A percentile compares a stretch with the other conserved stretches of the same genome.
Conservation (phyloP, 2,329 filamentous ascomycete genomes). For the Raffaelea albimanens region DNA sequence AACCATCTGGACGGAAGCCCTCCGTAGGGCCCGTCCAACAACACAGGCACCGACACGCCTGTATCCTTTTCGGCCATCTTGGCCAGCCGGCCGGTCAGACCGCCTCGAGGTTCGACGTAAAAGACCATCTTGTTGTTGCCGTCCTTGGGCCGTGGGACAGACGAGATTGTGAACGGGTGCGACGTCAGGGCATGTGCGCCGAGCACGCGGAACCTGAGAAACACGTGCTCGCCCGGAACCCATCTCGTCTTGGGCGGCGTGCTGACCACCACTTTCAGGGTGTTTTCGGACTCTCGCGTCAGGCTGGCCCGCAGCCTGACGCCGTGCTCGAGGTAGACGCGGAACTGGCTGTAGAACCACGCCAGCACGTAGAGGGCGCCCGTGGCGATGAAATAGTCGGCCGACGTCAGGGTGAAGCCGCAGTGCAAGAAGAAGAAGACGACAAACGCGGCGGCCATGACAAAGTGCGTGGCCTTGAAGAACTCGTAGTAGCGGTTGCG, state of each 20-base stretch:
- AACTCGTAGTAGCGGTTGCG: constrained; percentile 46
- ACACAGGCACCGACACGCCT: constrained; percentile 27
- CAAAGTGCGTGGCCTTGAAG: constrained; percentile 48
- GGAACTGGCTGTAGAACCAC: constrained; percentile 33
- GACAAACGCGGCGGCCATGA: constrained; percentile 43
- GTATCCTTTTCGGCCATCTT: constrained; percentile 27
- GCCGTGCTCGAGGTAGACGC: constrained; percentile 41
- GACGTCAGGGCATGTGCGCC: constrained; percentile 9
- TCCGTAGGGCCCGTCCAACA: constrained; percentile 51
- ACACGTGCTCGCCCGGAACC: constrained; percentile 42
- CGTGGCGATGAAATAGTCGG: constrained; percentile 53
- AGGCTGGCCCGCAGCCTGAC: constrained; percentile 33
- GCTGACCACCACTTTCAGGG: constrained; percentile 24
- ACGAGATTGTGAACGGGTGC: constrained; percentile 13
- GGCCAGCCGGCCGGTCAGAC: constrained; percentile 38
- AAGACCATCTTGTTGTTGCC: constrained; percentile 31
- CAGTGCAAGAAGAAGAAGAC: constrained; percentile 54
- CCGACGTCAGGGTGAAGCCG: constrained; percentile 41
- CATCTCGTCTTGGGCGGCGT: constrained; percentile 35
- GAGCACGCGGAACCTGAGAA: constrained; percentile 9
- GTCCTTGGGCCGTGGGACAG: constrained; percentile 10
- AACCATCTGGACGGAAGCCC: constrained; percentile 31
- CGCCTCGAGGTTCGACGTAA: constrained; percentile 38
- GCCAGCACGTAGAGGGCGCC: constrained; percentile 40
- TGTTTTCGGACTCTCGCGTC: constrained; percentile 25